Percentiles rank a stretch among this genome's conserved stretches.
These are phyloP conservation scores for Begonia fuchsioides DNA, from an alignment of 306 rosid genomes.

Conservation along the genomic window DNA sequence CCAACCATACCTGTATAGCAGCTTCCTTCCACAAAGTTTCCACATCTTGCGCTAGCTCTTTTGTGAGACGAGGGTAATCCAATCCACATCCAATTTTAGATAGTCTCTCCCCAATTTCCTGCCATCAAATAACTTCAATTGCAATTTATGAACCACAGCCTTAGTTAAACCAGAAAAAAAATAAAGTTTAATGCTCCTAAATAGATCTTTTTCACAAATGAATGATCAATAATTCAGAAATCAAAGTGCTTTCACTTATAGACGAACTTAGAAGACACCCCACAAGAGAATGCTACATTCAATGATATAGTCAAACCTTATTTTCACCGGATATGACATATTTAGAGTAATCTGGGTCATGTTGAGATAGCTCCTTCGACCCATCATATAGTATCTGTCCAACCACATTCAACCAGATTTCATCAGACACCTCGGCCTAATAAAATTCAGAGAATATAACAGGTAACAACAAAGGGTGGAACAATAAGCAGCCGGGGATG, in stretches of 20 bases:
- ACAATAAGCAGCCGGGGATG: too few species aligned
- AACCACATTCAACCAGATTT: constrained; percentile 7
- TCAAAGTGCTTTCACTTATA: too few species aligned
- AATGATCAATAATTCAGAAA: too few species aligned
- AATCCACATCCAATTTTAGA: constrained; percentile 72
- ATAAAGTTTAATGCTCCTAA: too few species aligned
- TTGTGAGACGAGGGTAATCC: constrained; percentile 70
- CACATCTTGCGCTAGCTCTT: constrained; percentile 72
- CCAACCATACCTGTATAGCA: constrained; percentile 65
- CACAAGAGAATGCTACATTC: background rate
- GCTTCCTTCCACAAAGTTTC: constrained; percentile 80
- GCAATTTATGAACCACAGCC: too few species aligned
- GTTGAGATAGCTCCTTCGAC: constrained; percentile 77
- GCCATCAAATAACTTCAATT: constrained; percentile 7
- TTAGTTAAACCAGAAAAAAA: too few species aligned
- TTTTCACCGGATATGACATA: constrained; percentile 54
- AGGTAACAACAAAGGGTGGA: too few species aligned
- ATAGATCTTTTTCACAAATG: too few species aligned
- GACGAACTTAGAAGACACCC: background rate
- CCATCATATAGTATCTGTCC: constrained; percentile 81
- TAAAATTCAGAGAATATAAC: too few species aligned
- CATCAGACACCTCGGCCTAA: too few species aligned
- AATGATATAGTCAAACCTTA: constrained; percentile 30
- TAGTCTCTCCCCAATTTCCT: constrained; percentile 78
- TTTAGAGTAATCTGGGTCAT: constrained; percentile 39